Evolutionary conservation across 2,329 filamentous ascomycete species (phyloP), one percentile per base, ranked within the genome.

Genomic region (Talaromyces amestolkiae): DNA sequence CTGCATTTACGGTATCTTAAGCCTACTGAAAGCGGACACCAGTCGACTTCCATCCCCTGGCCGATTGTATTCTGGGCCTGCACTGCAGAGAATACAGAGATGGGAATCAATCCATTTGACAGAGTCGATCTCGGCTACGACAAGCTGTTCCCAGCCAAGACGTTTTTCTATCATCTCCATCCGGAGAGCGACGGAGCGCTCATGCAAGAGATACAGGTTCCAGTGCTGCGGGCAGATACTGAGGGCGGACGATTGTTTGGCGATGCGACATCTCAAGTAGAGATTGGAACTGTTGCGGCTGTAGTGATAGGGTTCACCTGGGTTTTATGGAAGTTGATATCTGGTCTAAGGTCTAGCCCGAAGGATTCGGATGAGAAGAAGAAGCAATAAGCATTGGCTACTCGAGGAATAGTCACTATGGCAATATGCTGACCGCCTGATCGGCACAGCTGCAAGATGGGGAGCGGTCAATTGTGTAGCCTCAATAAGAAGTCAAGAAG

Each of bases 61-160:
- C 94, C 94, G 0, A 85, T 87, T 0, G 85, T 97, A 0, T 97
- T 97, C 81, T 97, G 93, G 93, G 92, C 93, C 0, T 98, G 94
- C 73, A 83, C 85, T 8, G 86, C 89, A 0, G 77, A 79, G 39
- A 76, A 85, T 0, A 84, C 83, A 0, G 89, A 91, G 71, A 91
- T 94, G 77, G 77, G 85, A 0, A 85, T 84, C 5, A 97, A 91
- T 72, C 94, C 94, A 0, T 98, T 98, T 76, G 93, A 97, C 75
- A 83, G 91, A 6, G 81, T 84, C n/a, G 87, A 92, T 73, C 72
- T 97, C n/a, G 93, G 93, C 0, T 97, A 93, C 75, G 94, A 97
- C 69, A 86, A 84, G 0, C 77, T 96, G 9, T 97, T 97, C 75
- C 87, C 86, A 1, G 84, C 87, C 0, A 84, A 86, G 59, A 96